Base-by-base conservation (phyloP, 306 rosid genomes). In the Lupinus albus region DNA sequence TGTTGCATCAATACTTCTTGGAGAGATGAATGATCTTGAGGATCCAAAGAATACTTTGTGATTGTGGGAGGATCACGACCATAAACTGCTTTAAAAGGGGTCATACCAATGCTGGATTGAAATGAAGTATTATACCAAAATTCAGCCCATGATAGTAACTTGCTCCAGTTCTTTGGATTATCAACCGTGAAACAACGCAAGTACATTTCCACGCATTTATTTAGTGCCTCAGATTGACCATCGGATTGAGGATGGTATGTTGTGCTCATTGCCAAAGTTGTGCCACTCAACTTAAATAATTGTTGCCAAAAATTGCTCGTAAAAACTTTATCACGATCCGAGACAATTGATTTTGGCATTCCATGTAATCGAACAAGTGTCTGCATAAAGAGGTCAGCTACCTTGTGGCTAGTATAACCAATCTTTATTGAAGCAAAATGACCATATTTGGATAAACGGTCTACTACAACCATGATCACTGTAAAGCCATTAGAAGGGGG, bases 1-100 rank as follows among this genome's bases (percentile, higher is more conserved):
- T n/a, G 0, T 2, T 39, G 1, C 3, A 1, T 0, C 1, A 39
- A 0, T 2, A 10, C 0, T 0, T 39, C n/a, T 2, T 39, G 45
- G 0, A 39, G n/a, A 9, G 41, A 1, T 1, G 11, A n/a, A 1
- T 12, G 41, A 2, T 39, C 45, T 4, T 5, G 12, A 0, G n/a
- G 0, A 0, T 0, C n/a, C 25, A 20, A 20, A 20, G 25, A 20
- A 1, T 39, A 39, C 0, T 10, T 9, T 0, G 12, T 0, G 3
- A 39, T 0, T 8, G 45, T 2, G 3, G n/a, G n/a, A 0, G 45
- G 45, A 1, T 39, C 45, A 0, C n/a, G 3, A 12, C 45, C 45
- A 9, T 39, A 39, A 0, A 39, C 45, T 0, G n/a, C 45, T 2
- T 39, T 39, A 1, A 39, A 39, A 0, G 3, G 45, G 0, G 45